phyloP scores from a whole-genome alignment of 352 stramenopile species.

The Stramenopiles sp. region DNA sequence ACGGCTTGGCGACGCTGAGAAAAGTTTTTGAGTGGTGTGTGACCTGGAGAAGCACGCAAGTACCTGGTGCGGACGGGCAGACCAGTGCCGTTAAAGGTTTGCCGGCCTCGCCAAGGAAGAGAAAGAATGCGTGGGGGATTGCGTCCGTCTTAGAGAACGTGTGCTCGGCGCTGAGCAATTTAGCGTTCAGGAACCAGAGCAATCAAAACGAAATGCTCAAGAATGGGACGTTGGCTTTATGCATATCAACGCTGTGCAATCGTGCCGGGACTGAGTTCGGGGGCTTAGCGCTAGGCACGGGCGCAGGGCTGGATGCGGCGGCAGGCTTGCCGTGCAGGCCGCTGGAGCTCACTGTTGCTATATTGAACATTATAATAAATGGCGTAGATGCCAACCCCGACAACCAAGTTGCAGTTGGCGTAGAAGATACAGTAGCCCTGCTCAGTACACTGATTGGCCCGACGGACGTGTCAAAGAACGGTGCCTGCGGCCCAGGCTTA shows the following conservation, averaged over 20 bases:
- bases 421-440: background rate
- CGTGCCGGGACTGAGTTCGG: background rate
- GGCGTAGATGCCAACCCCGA: background rate
- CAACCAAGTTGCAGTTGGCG: background rate
- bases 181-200: background rate
- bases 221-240: background rate
- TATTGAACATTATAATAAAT: background rate
- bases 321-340: background rate
- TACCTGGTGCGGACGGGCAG: no score
- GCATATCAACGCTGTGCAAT: background rate
- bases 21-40: conserved; percentile 3
- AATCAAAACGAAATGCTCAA: background rate
- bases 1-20: background rate
- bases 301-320: background rate
- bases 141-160: background rate
- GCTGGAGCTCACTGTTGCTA: background rate
- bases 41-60: background rate
- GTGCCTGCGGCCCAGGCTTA: background rate
- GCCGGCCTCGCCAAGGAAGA: background rate
- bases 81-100: background rate
- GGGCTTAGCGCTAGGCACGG: background rate
- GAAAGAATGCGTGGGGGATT: background rate
- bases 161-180: background rate
- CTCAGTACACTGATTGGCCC: background rate
- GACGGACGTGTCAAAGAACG: background rate